These are phyloP conservation scores for Macrocybe gigantea DNA, from an alignment of 768 basidiomycete species.

Conservation along the genomic window DNA sequence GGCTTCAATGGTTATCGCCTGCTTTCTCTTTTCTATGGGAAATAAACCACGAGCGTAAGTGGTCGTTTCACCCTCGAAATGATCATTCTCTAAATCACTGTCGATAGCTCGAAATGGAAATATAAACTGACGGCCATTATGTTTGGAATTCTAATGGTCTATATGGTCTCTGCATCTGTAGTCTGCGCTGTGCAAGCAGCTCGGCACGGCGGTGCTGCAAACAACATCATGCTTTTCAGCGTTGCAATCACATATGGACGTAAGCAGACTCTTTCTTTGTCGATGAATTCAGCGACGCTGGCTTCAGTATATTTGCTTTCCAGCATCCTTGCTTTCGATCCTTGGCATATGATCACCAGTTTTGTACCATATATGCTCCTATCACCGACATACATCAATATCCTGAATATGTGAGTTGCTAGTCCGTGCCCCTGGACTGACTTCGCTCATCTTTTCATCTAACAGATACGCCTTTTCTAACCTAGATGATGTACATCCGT, in stretches of 20 bases:
- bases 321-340: conserved; percentile 83
- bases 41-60: conserved; percentile 82
- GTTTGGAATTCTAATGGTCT: conserved; percentile 74
- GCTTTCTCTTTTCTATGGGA: conserved; percentile 94
- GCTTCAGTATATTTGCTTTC: conserved; percentile 66
- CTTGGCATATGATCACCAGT: conserved; percentile 94
- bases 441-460: not conserved
- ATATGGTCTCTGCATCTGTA: conserved; percentile 80
- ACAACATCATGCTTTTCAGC: conserved; percentile 78
- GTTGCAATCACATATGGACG: conserved; percentile 82
- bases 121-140: conserved; percentile 75
- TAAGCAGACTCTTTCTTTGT: conserved; percentile 22
- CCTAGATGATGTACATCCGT: conserved; percentile 65
- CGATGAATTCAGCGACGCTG: not conserved
- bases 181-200: conserved; percentile 73
- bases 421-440: conserved; percentile 7
- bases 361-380: conserved; percentile 85
- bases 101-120: conserved; percentile 67
- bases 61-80: conserved; percentile 2
- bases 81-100: conserved; percentile 3
- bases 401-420: conserved; percentile 63
- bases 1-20: conserved; percentile 79
- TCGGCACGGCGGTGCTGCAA: conserved; percentile 55
- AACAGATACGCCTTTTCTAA: conserved; percentile 80
- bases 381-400: conserved; percentile 75